Evolutionary conservation across 352 stramenopile genomes (phyloP).

Genomic region (Phytophthora macrochlamydospora): DNA sequence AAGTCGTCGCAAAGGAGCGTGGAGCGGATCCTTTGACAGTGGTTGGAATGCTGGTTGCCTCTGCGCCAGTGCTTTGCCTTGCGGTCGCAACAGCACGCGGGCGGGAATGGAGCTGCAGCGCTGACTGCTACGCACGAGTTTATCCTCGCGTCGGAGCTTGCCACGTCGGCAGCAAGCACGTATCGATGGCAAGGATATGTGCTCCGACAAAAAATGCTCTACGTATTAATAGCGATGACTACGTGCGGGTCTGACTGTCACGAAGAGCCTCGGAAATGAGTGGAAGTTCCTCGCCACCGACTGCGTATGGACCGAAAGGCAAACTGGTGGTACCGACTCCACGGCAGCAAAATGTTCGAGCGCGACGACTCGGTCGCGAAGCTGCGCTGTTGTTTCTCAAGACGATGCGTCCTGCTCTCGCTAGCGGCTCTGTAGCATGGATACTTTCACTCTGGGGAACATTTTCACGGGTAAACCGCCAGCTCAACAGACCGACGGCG

Average conservation of each 20-base stretch:
- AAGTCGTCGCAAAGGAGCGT: neutral
- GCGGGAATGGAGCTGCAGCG: neutral
- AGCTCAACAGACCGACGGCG: conserved; percentile 7
- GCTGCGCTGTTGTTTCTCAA: conserved; percentile 1
- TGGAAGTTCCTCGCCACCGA: neutral
- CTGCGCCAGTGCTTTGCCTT: neutral
- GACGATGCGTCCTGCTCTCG: neutral
- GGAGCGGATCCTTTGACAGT: neutral
- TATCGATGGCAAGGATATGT: no score
- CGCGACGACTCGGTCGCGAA: neutral
- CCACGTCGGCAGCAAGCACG: no score
- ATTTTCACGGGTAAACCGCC: conserved; percentile 3
- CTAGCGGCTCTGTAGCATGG: conserved; percentile 3
- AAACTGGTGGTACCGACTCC: neutral
- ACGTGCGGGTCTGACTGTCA: neutral
- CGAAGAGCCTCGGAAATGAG: neutral
- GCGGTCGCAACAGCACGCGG: neutral
- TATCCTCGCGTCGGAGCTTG: neutral
- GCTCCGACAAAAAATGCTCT: no score
- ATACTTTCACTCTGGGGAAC: conserved; percentile 14
- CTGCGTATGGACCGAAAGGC: neutral
- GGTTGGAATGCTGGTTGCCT: neutral
- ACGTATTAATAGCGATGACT: neutral
- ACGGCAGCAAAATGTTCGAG: neutral
- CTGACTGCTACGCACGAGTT: neutral